These are phyloP conservation scores for Multifurca ochricompacta DNA, from an alignment of 768 basidiomycete genomes.

Conservation along the genomic window DNA sequence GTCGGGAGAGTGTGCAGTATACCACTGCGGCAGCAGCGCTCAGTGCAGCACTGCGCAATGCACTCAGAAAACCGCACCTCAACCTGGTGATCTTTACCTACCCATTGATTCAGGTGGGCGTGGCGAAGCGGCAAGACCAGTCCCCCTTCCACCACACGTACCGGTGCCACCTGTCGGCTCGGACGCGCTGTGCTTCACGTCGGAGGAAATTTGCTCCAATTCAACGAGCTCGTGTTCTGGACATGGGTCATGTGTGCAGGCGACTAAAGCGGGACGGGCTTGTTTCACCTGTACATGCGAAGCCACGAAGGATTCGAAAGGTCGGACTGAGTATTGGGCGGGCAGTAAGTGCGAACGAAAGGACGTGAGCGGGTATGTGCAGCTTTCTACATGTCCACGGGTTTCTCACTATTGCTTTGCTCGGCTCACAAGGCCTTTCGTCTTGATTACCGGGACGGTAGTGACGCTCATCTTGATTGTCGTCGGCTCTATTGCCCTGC, in stretches of 20 bases:
- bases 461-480: constrained; percentile 57
- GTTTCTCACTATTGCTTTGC: constrained; percentile 1
- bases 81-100: constrained; percentile 50
- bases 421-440: constrained; percentile 51
- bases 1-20: constrained; percentile 50
- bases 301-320: constrained; percentile 41
- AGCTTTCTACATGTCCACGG: neutral
- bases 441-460: constrained; percentile 61
- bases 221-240: constrained; percentile 63
- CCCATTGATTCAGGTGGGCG: constrained; percentile 22
- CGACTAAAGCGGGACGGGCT: constrained; percentile 47
- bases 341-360: constrained; percentile 70
- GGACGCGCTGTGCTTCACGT: constrained; percentile 54
- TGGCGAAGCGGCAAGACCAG: constrained; percentile 32
- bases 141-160: constrained; percentile 41
- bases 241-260: constrained; percentile 55
- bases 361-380: constrained; percentile 71
- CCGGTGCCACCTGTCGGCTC: constrained; percentile 45
- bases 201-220: constrained; percentile 47
- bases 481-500: constrained; percentile 57
- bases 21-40: constrained; percentile 36
- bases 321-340: constrained; percentile 64
- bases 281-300: constrained; percentile 44
- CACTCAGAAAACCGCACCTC: constrained; percentile 34
- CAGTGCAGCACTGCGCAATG: constrained; percentile 40